Conservation (phyloP, 495 filamentous ascomycete species). For the Hypoxylon fragiforme region DNA sequence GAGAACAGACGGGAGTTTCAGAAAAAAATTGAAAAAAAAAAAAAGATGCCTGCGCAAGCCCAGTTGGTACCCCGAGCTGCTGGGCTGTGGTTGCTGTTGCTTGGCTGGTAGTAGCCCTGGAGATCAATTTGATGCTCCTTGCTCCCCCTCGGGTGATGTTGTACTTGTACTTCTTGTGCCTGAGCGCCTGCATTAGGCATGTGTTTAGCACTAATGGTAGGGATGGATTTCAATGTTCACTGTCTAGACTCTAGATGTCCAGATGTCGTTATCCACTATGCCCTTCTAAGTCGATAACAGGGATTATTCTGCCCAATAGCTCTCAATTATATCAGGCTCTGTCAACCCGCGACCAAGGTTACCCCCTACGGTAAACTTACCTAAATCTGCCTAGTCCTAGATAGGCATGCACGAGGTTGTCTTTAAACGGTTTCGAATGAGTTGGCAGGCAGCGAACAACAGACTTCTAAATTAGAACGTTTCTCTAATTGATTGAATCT, state of each 20-base stretch:
- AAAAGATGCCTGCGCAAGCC: conserved; percentile 4
- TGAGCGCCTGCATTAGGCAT: conserved; percentile 8
- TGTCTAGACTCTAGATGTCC: not conserved
- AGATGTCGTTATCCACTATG: not conserved
- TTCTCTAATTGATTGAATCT: not conserved
- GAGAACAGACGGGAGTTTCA: not conserved
- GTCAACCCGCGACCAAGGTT: conserved; percentile 23
- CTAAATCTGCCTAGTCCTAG: conserved; percentile 1
- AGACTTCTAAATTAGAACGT: no score
- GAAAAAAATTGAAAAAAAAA: not conserved
- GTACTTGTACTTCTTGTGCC: conserved; percentile 24
- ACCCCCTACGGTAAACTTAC: conserved; percentile 11
- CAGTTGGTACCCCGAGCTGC: conserved; percentile 28
- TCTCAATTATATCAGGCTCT: conserved; percentile 3
- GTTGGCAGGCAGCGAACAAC: no score
- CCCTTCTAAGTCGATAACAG: conserved; percentile 17
- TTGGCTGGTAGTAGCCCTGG: no score
- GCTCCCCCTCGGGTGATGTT: conserved; percentile 1
- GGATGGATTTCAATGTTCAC: no score
- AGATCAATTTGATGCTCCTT: conserved; percentile 24
- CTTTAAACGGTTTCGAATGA: no score
- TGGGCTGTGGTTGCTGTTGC: conserved; percentile 12
- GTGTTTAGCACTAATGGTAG: no score
- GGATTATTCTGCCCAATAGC: conserved; percentile 17
- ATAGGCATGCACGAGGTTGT: no score